Evolutionary conservation across 305 asterid genomes (phyloP).

Genomic region (Stenogyne calaminthoides): DNA sequence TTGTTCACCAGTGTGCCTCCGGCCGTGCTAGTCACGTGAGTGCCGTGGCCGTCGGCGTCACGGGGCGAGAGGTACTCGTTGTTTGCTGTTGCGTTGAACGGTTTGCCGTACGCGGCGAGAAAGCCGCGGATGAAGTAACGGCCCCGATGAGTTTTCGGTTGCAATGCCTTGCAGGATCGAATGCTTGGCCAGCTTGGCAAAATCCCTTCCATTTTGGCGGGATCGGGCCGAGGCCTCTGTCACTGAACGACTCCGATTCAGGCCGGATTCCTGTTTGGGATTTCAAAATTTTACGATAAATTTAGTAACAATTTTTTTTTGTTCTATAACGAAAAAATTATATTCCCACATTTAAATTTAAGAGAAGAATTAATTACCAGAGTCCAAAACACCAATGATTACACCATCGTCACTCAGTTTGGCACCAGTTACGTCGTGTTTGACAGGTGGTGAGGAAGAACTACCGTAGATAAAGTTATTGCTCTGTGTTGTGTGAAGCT

Average conservation of each 20-base stretch:
- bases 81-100: slow-evolving; percentile 7
- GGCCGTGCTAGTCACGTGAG: slow-evolving; percentile 46
- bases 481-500: slow-evolving; percentile 48
- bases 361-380: slow-evolving; percentile 28
- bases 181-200: slow-evolving; percentile 29
- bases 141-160: slow-evolving; percentile 52
- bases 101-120: slow-evolving; percentile 16
- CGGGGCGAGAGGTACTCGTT: slow-evolving; percentile 40
- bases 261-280: slow-evolving; percentile 45
- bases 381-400: slow-evolving; percentile 46
- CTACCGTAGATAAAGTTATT: slow-evolving; percentile 43
- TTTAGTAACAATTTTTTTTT: too few species aligned
- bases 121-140: slow-evolving; percentile 39
- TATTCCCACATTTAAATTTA: background rate
- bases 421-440: slow-evolving; percentile 28
- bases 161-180: background rate
- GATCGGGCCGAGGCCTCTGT: slow-evolving; percentile 45
- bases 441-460: too few species aligned
- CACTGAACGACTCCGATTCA: slow-evolving; percentile 44
- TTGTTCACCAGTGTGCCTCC: slow-evolving; percentile 36
- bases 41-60: slow-evolving; percentile 41
- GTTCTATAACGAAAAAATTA: too few species aligned
- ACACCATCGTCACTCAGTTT: slow-evolving; percentile 40
- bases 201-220: slow-evolving; percentile 56
- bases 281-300: too few species aligned